Evolutionary conservation across 208 protist species (phyloP).

Genomic region (Herpetomonas tarakana): DNA sequence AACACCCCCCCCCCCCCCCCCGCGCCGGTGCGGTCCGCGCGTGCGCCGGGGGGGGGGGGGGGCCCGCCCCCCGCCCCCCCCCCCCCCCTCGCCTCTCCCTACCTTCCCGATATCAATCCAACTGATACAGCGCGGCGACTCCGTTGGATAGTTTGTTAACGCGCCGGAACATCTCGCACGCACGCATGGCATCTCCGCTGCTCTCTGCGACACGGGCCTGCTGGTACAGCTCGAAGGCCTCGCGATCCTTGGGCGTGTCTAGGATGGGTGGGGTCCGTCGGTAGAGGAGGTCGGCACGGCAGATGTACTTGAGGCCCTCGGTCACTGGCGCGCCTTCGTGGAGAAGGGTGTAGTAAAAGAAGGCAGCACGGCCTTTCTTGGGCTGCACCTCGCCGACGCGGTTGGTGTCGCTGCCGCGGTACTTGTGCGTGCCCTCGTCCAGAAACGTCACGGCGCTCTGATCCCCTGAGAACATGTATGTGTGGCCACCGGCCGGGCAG

Average conservation of each 20-base stretch:
- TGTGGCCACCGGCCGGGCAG: slow-evolving; percentile 73
- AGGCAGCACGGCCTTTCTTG: slow-evolving; percentile 64
- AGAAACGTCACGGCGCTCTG: slow-evolving; percentile 65
- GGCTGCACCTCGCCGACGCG: slow-evolving; percentile 57
- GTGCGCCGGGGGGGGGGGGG: no score
- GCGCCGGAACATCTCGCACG: slow-evolving; percentile 72
- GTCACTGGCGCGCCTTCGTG: slow-evolving; percentile 80
- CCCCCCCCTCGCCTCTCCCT: no score
- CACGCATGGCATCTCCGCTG: slow-evolving; percentile 55
- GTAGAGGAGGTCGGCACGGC: slow-evolving; percentile 83
- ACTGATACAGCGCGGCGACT: slow-evolving; percentile 76
- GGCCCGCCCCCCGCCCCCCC: no score
- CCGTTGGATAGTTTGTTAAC: slow-evolving; percentile 68
- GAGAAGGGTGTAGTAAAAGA: slow-evolving; percentile 87
- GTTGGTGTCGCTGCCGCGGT: slow-evolving; percentile 36
- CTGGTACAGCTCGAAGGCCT: slow-evolving; percentile 78
- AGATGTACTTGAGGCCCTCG: slow-evolving; percentile 80
- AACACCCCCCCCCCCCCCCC: no score
- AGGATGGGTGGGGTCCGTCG: slow-evolving; percentile 72
- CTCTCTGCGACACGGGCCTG: slow-evolving; percentile 70
- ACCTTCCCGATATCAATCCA: no score
- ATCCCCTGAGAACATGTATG: slow-evolving; percentile 69
- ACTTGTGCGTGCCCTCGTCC: slow-evolving; percentile 46
- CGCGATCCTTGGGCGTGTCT: slow-evolving; percentile 41
- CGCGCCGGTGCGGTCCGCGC: no score